These are phyloP conservation scores for Galeopsis tetrahit DNA, from an alignment of 257 asterid genomes.

Conservation along the genomic window DNA sequence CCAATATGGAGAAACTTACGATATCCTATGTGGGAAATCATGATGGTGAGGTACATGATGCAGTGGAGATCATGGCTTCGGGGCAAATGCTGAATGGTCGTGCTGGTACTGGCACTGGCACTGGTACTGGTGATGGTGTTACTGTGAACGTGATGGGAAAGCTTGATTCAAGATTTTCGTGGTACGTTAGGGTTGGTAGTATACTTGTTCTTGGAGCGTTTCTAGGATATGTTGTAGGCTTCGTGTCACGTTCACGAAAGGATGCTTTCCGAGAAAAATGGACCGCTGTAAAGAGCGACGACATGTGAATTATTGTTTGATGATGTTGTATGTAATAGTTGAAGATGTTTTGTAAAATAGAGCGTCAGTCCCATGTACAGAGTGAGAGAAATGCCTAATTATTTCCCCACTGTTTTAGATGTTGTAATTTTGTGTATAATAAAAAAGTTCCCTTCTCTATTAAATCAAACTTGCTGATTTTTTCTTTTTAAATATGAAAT, in stretches of 20 bases:
- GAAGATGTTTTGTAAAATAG: slow-evolving; percentile 28
- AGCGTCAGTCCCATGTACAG: slow-evolving; percentile 9
- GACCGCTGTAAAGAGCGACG: slow-evolving; percentile 73
- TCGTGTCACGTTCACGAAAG: slow-evolving; percentile 49
- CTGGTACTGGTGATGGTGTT: slow-evolving; percentile 13
- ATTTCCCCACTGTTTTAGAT: slow-evolving; percentile 4
- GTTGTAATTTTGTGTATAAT: slow-evolving; percentile 10
- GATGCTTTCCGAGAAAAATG: slow-evolving; percentile 46
- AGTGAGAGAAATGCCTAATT: not conserved
- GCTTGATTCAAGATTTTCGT: slow-evolving; percentile 40
- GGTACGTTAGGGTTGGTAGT: slow-evolving; percentile 61
- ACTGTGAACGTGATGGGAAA: not conserved
- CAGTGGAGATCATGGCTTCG: slow-evolving; percentile 80
- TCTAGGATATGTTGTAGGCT: slow-evolving; percentile 72
- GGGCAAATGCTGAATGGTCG: slow-evolving; percentile 65
- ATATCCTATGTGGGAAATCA: slow-evolving; percentile 86
- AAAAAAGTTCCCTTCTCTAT: no score
- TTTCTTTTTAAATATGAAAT: no score
- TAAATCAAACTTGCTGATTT: no score
- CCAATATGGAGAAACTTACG: slow-evolving; percentile 66
- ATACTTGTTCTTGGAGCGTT: slow-evolving; percentile 73
- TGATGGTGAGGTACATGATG: slow-evolving; percentile 85
- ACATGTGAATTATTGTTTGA: slow-evolving; percentile 29
- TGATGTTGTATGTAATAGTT: slow-evolving; percentile 11
- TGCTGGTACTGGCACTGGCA: slow-evolving; percentile 18